phyloP scores from a whole-genome alignment of 345 rosid genomes.

The Triadica sebifera region DNA sequence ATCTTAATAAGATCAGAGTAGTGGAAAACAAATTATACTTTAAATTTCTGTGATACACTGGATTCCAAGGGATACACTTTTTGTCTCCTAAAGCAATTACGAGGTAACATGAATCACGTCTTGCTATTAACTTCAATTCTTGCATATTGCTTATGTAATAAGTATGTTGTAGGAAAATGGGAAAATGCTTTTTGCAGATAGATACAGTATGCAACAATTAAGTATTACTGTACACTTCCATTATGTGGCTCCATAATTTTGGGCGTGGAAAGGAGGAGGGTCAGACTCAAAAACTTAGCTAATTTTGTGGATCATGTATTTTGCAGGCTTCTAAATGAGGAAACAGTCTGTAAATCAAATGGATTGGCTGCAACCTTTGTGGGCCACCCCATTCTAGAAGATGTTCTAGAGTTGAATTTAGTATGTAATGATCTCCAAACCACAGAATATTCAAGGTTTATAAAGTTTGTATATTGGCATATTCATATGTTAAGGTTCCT shows the following conservation, averaged over 20 bases:
- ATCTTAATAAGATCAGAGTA: constrained; percentile 65
- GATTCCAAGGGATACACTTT: constrained; percentile 94
- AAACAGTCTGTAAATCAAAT: constrained; percentile 50
- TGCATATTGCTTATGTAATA: constrained; percentile 26
- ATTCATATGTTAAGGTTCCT: neutral
- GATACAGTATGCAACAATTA: constrained; percentile 34
- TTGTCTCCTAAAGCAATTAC: constrained; percentile 67
- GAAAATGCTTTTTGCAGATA: constrained; percentile 72
- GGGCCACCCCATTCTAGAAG: constrained; percentile 89
- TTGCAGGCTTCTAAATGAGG: constrained; percentile 88
- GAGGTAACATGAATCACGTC: constrained; percentile 41
- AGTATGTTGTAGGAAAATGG: constrained; percentile 42
- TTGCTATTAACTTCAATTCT: constrained; percentile 20
- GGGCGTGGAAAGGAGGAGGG: constrained; percentile 99
- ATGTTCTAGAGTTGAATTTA: constrained; percentile 50
- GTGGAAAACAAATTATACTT: too few species aligned
- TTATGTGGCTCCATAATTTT: constrained; percentile 89
- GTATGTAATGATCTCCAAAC: constrained; percentile 35
- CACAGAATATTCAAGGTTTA: neutral
- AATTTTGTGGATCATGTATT: constrained; percentile 79
- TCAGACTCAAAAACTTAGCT: constrained; percentile 61
- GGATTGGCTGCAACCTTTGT: constrained; percentile 78
- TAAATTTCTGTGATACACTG: constrained; percentile 39
- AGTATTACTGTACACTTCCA: constrained; percentile 63
- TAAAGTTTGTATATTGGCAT: neutral